Base-by-base conservation (phyloP, 768 basidiomycete genomes). In the Lentinula edodes region DNA sequence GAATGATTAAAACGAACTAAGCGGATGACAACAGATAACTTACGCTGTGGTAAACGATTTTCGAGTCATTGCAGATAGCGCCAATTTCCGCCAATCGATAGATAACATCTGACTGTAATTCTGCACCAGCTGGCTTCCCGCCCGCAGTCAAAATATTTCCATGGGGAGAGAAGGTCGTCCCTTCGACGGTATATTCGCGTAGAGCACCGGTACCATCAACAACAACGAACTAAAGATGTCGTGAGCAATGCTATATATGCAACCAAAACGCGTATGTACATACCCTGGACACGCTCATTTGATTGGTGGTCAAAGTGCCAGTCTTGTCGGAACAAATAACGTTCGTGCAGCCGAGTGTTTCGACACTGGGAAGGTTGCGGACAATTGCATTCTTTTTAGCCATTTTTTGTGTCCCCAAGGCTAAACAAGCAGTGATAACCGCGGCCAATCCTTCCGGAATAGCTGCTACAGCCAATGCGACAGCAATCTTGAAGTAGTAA, bases 251-350 rank as follows among this genome's bases (percentile, higher is more conserved):
- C 34, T 18, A 18, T 62, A 9, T 28, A 45, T 32, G 12, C 32
- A 23, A 38, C 34, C 52, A 34, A 13, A 8, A 15, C 16, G 20
- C 32, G 58, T 41, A 28, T 38, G 12, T 41, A 74, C 79, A 60
- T 72, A 91, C 89, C 74, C 79, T 84, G 36, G 92, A 89, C 23
- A 98, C 92, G 67, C 93, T 91, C 96, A 98, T 98, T 72, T 98
- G 96, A 74, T 93, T 97, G 13, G 94, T 97, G 9, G 95, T 97
- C 69, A 97, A 70, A 38, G 94, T 95, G 53, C 95, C 95, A 28
- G 96, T 99, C 81, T 99, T 99, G 77, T 99, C 96, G 3, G 94
- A 95, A 73, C 96, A 99, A 66, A 99, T 98, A 53, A 99, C 94
- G 71, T 97, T 98, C 46, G 95, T 97, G 78, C 95, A 95, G 0